These are phyloP conservation scores for Yamadazyma aaseri DNA, from an alignment of 1,139 yeast species.

Conservation along the genomic window DNA sequence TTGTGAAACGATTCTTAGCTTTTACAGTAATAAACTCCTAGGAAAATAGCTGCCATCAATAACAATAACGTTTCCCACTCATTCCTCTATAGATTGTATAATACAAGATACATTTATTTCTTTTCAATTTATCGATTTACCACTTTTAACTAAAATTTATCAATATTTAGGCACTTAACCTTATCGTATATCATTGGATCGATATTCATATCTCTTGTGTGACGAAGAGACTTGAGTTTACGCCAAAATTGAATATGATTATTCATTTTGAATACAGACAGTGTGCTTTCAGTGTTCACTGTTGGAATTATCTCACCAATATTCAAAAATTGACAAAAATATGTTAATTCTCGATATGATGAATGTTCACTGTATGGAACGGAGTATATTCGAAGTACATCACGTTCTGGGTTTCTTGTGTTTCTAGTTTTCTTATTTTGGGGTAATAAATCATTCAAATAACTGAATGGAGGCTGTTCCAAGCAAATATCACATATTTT, in stretches of 20 bases:
- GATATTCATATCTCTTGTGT: conserved; percentile 10
- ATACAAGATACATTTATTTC: background rate
- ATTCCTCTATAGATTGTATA: background rate
- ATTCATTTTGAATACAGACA: conserved; percentile 37
- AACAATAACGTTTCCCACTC: background rate
- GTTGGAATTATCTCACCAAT: conserved; percentile 70
- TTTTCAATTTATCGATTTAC: background rate
- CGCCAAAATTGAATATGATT: conserved; percentile 51
- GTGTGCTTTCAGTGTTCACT: conserved; percentile 54
- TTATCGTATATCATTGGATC: conserved; percentile 15
- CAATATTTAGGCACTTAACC: conserved; percentile 16
- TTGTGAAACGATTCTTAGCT: conserved; percentile 52
- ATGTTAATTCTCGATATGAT: conserved; percentile 73
- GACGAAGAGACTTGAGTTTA: conserved; percentile 16
- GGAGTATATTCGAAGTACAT: conserved; percentile 45
- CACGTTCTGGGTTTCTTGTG: conserved; percentile 24
- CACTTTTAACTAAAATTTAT: conserved; percentile 15
- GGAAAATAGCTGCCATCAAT: conserved; percentile 4
- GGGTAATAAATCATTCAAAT: conserved; percentile 29
- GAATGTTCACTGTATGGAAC: conserved; percentile 95
- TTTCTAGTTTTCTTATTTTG: conserved; percentile 23
- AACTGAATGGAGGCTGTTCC: conserved; percentile 24
- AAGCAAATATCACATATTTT: conserved; percentile 15
- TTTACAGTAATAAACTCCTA: conserved; percentile 25
- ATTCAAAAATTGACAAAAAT: conserved; percentile 55